Base-by-base conservation (phyloP, 2,329 filamentous ascomycete species). In the Periconia macrospinosa region DNA sequence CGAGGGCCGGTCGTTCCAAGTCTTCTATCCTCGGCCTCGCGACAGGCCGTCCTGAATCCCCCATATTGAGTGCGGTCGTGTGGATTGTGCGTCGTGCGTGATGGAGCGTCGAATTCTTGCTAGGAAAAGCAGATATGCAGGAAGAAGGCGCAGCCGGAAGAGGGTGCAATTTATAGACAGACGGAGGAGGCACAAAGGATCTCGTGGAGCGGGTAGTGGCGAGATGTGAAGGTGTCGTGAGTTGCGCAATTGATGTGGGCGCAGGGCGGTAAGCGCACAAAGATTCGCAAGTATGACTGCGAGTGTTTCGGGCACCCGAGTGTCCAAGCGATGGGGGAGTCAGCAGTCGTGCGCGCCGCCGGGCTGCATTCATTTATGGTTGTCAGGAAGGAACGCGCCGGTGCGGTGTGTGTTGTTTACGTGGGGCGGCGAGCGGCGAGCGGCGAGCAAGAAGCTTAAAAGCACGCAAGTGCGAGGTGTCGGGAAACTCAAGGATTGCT, bases 1-100 rank as follows among this genome's bases (percentile, higher is more conserved):
- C 93, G 50, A 95, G 82, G 60, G 87, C 86, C 6, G 92, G 91
- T 68, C 90, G 92, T 78, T 96, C 90, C 50, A 96, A 79, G 45
- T 81, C 75, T 67, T 95, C 89, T 45, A 81, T 72, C 23, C 75
- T 70, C 51, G 65, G 63, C 45, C 65, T 60, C 45, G 60, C 47
- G 13, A 60, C 65, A 50, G 62, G 63, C 48, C 65, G 55, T 42
- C 59, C 62, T 43, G 61, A 45, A 58, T 70, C 68, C 35, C 48
- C 58, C 71, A 73, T 73, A n/a, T 37, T 67, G 53, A 33, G 18
- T 6, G 45, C 3, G 41, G 47, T 41, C 11, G 41, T 48, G 49
- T 53, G 30, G 52, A 58, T 43, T 35, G 55, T 43, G 44, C 43
- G 47, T 51, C 44, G 53, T 33, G 42, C 52, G 55, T 18, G 41